Conservation (phyloP, 73 alveolate genomes). For the Paramecium pentaurelia region DNA sequence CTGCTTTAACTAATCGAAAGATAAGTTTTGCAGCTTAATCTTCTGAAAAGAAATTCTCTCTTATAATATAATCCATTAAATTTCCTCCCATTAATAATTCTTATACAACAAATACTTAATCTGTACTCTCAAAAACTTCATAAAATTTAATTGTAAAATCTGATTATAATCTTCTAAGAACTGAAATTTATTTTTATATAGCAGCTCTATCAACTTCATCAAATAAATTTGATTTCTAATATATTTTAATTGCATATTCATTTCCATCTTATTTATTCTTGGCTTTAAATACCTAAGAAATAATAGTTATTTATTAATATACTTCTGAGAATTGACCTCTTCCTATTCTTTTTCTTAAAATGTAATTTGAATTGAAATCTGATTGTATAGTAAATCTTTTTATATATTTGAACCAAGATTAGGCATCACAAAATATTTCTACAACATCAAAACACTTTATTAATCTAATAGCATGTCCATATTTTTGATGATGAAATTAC, state of each 20-base stretch:
- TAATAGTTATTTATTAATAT: not conserved
- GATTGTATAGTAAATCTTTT: not conserved
- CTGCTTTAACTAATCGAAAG: constrained; percentile 51
- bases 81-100: constrained; percentile 67
- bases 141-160: not conserved
- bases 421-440: not conserved
- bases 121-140: constrained; percentile 64
- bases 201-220: constrained; percentile 16
- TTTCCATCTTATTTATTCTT: not conserved
- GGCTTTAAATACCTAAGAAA: not conserved
- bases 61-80: constrained; percentile 51
- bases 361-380: not conserved
- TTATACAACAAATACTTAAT: constrained; percentile 62
- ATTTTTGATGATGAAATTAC: not conserved
- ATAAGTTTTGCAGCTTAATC: constrained; percentile 49
- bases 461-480: not conserved
- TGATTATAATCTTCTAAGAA: not conserved
- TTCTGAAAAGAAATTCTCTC: constrained; percentile 31
- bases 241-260: not conserved
- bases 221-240: not conserved
- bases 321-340: not conserved
- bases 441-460: not conserved
- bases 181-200: not conserved
- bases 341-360: not conserved
- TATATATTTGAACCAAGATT: not conserved